Conservation (phyloP, 352 stramenopile species). For the Phytophthora idaei region DNA sequence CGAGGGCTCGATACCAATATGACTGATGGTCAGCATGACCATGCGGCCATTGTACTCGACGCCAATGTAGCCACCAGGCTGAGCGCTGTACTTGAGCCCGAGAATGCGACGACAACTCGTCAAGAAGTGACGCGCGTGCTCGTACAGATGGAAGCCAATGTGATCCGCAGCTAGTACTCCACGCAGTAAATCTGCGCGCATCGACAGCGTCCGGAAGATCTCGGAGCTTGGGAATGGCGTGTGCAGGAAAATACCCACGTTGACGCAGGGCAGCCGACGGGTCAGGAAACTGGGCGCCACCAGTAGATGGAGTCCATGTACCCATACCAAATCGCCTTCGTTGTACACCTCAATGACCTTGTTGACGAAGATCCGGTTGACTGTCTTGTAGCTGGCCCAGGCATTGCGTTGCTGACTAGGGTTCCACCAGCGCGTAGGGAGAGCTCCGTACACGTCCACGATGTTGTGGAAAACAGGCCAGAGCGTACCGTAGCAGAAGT, state of each 20-base stretch:
- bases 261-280: constrained; percentile 90
- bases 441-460: constrained; percentile 94
- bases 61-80: constrained; percentile 91
- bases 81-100: constrained; percentile 90
- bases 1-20: constrained; percentile 96
- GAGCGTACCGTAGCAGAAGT: constrained; percentile 97
- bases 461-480: constrained; percentile 99
- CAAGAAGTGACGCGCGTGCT: constrained; percentile 98
- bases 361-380: constrained; percentile 98
- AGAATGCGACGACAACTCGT: constrained; percentile 94
- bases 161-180: constrained; percentile 97
- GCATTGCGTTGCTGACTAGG: constrained; percentile 82
- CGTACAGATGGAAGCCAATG: constrained; percentile 98
- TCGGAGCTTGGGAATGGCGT: constrained; percentile 99
- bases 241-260: constrained; percentile 98
- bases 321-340: constrained; percentile 95
- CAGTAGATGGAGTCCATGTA: constrained; percentile 98
- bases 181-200: constrained; percentile 95
- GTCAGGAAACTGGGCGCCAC: constrained; percentile 97
- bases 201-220: constrained; percentile 98
- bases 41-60: constrained; percentile 97
- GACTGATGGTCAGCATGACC: constrained; percentile 97
- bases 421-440: constrained; percentile 88
- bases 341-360: constrained; percentile 92
- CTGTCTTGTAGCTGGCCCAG: constrained; percentile 95